A percentile compares a stretch with the other conserved stretches of the same genome.
Evolutionary conservation across 306 rosid genomes (phyloP).

Genomic region (Hylodesmum podocarpum): DNA sequence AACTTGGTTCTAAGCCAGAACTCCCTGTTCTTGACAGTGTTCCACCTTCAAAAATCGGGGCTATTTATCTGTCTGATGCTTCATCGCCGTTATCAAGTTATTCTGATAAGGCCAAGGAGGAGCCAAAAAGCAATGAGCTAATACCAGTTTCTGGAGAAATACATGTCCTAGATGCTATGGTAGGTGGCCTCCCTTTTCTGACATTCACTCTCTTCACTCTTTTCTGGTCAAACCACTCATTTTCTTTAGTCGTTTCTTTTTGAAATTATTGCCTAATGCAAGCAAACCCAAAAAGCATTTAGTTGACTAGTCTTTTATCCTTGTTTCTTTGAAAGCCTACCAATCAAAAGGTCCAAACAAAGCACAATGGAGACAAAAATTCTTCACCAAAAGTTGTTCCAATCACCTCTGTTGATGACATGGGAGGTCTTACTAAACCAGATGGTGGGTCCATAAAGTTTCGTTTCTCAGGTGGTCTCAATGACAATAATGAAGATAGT

Average conservation of each 20-base stretch:
- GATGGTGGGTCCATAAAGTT: slow-evolving; percentile 47
- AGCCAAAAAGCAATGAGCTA: slow-evolving; percentile 39
- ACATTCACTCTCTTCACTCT: not conserved
- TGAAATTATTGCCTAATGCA: not conserved
- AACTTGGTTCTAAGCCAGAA: slow-evolving; percentile 59
- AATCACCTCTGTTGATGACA: slow-evolving; percentile 31
- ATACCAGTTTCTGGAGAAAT: slow-evolving; percentile 43
- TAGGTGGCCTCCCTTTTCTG: slow-evolving; percentile 31
- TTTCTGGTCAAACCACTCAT: not conserved
- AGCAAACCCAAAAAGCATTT: not conserved
- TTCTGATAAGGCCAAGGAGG: slow-evolving; percentile 44
- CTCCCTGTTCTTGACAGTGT: slow-evolving; percentile 60
- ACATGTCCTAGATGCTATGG: slow-evolving; percentile 36
- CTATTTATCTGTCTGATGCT: slow-evolving; percentile 54
- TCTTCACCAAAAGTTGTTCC: slow-evolving; percentile 35
- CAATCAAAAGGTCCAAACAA: slow-evolving; percentile 36
- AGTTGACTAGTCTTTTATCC: slow-evolving; percentile 13
- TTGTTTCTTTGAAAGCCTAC: slow-evolving; percentile 48
- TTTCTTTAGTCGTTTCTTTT: not conserved
- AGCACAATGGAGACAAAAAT: slow-evolving; percentile 35
- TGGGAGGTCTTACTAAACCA: slow-evolving; percentile 26
- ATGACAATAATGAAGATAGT: slow-evolving; percentile 45
- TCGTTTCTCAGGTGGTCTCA: slow-evolving; percentile 41
- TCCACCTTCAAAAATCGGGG: slow-evolving; percentile 48
- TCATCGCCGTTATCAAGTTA: slow-evolving; percentile 45